Evolutionary conservation across 2,329 filamentous ascomycete species (phyloP), one percentile per base, ranked within the genome.

Genomic region (Cordyceps cicadae): DNA sequence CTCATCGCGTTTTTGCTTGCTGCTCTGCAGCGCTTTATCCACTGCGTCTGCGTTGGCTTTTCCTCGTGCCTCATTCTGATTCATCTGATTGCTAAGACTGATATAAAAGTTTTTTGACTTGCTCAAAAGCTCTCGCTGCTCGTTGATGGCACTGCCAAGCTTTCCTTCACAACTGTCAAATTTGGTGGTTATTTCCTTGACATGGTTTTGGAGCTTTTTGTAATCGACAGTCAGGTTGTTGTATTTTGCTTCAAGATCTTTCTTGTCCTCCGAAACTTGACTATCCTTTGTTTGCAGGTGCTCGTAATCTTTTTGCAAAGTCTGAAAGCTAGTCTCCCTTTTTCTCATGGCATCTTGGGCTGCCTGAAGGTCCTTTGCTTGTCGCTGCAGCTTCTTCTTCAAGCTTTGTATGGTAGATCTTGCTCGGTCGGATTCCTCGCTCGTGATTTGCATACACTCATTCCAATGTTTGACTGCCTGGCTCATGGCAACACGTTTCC

Each of bases 401-500:
- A 64, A 45, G 3, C 50, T 53, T 3, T 53, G n/a, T 29, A 65
- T 59, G 11, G 61, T 50, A 37, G 49, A 55, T 3, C 65, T 65
- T n/a, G 62, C 62, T 54, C 49, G 39, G 9, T 45, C 43, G 21
- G 46, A 39, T 32, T 54, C 43, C 7, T 63, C 59, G 11, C 41
- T 57, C 7, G 63, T 21, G 2, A 62, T 52, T 14, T 49, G 58
- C 24, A 62, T 64, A 52, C 41, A 62, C 5, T 61, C 32, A 34
- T 54, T 58, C 56, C 62, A 66, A 54, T 66, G 65, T 62, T 68
- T 63, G 60, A 66, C 68, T 62, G 59, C 59, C 39, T 59, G 26
- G 29, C 24, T 39, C 54, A 62, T 62, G 46, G 54, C 60, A 15
- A 57, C 39, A 7, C 59, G 45, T 45, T 61, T 55, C n/a, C 59